Evolutionary conservation across 495 filamentous ascomycete species (phyloP).

Genomic region (Extremus antarcticus): DNA sequence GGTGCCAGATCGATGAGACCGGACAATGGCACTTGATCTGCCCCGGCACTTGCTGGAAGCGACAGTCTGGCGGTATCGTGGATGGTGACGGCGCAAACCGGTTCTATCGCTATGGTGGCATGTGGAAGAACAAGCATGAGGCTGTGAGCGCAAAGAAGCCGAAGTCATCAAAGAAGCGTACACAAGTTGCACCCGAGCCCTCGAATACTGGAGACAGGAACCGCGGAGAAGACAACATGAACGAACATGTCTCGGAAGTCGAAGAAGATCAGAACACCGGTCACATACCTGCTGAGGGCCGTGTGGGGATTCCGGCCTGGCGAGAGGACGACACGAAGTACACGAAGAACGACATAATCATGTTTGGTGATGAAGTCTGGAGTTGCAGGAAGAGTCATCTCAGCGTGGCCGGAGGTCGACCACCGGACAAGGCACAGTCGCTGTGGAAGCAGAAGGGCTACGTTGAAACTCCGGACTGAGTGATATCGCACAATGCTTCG

Average conservation of each 20-base stretch:
- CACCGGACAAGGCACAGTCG: not conserved
- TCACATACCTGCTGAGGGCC: too few relatives aligned
- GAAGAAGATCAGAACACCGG: not conserved
- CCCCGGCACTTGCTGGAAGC: slow-evolving; percentile 15
- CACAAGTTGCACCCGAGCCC: not conserved
- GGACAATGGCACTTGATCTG: slow-evolving; percentile 19
- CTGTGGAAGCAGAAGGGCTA: not conserved
- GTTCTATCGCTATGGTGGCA: slow-evolving; percentile 20
- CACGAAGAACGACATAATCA: not conserved
- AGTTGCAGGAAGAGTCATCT: not conserved
- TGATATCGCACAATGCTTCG: too few relatives aligned
- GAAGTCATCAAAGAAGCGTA: not conserved
- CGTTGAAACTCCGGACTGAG: too few relatives aligned
- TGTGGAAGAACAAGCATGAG: slow-evolving; percentile 23
- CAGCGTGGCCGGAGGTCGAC: not conserved
- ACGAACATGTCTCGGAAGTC: not conserved
- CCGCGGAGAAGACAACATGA: not conserved
- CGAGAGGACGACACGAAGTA: not conserved
- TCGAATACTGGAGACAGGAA: not conserved
- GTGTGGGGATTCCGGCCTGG: not conserved
- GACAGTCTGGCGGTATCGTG: slow-evolving; percentile 14
- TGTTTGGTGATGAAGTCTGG: not conserved
- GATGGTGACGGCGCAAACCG: slow-evolving; percentile 14
- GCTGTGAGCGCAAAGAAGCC: slow-evolving; percentile 21
- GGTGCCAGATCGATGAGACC: slow-evolving; percentile 18